Evolutionary conservation across 306 rosid genomes (phyloP).

Genomic region (Fragaria iinumae): DNA sequence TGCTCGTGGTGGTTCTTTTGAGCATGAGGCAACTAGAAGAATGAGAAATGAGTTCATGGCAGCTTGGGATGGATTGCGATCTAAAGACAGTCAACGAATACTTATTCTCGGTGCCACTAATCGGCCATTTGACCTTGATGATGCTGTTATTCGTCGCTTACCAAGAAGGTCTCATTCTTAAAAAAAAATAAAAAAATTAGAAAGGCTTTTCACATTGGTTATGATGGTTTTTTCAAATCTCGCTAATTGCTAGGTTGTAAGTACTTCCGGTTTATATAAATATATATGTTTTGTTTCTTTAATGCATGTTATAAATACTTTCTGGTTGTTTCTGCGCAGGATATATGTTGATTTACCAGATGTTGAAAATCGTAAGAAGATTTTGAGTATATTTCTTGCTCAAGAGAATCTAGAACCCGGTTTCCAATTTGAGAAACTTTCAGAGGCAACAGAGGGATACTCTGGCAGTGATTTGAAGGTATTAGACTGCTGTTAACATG

Average conservation of each 20-base stretch:
- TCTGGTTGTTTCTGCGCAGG: slow-evolving; percentile 43
- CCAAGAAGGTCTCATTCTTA: slow-evolving; percentile 72
- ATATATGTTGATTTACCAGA: slow-evolving; percentile 95
- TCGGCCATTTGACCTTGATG: slow-evolving; percentile 96
- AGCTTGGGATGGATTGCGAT: slow-evolving; percentile 98
- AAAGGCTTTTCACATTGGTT: not conserved
- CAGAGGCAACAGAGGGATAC: slow-evolving; percentile 85
- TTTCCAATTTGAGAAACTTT: slow-evolving; percentile 76
- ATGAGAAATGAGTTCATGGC: slow-evolving; percentile 99
- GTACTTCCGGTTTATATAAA: not conserved
- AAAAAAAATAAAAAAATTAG: not conserved
- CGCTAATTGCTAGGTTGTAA: not conserved
- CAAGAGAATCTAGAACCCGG: slow-evolving; percentile 65
- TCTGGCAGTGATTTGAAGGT: slow-evolving; percentile 99
- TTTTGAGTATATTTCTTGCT: slow-evolving; percentile 80
- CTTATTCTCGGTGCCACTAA: slow-evolving; percentile 97
- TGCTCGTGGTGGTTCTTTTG: slow-evolving; percentile 97
- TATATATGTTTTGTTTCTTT: slow-evolving; percentile 8
- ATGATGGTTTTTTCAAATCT: slow-evolving; percentile 7
- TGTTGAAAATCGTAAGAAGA: slow-evolving; percentile 81
- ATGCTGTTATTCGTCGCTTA: slow-evolving; percentile 96
- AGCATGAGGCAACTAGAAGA: slow-evolving; percentile 98
- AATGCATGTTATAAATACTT: not conserved
- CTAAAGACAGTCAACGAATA: slow-evolving; percentile 90
- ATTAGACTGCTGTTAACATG: slow-evolving; percentile 4